Evolutionary conservation across 2,329 filamentous ascomycete species (phyloP), one percentile per base, ranked within the genome.

Genomic region (Dactylellina cionopaga): DNA sequence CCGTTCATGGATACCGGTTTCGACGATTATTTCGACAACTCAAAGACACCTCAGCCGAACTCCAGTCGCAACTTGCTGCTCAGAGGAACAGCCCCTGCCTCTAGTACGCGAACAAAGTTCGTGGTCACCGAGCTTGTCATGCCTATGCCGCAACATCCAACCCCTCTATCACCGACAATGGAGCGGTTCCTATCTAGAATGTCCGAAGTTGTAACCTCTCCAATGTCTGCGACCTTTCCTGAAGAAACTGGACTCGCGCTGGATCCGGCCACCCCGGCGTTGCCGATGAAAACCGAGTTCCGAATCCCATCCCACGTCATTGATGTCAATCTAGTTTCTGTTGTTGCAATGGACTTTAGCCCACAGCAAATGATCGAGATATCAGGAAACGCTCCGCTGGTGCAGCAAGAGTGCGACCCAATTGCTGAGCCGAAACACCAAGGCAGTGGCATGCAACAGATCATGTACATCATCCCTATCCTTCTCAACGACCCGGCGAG

Each of bases 401-500:
- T 74, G 10, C 69, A 66, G 39, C 69, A 74, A 29, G 69, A 74
- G 29, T 74, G 62, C 27, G 69, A 74, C 25, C 69, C 69, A 2
- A 72, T 74, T 24, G 54, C 63, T 10, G 69, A 74, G 41, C 68
- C 35, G 22, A 72, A 72, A 19, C 68, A 65, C 10, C 13, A 43
- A 11, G 58, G 29, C 15, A 39, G 47, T 25, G 52, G 29, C 15
- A 13, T 17, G 27, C 68, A 72, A 25, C 68, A 72, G 11, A 65
- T 65, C n/a, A 74, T 68, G 69, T 74, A 74, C 55, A 68, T 74
- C 27, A 68, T 74, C 29, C 69, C 69, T 2, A 68, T 74, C 39
- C 54, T 68, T 19, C 33, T 74, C 10, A 74, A 74, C 22, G 69
- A 74, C 27, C 62, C 69, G 4, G 62, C 69, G 9, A 74, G 63